Percentiles rank a stretch among this genome's conserved stretches.
Conservation (phyloP, 257 asterid genomes). For the Apocynum venetum region DNA sequence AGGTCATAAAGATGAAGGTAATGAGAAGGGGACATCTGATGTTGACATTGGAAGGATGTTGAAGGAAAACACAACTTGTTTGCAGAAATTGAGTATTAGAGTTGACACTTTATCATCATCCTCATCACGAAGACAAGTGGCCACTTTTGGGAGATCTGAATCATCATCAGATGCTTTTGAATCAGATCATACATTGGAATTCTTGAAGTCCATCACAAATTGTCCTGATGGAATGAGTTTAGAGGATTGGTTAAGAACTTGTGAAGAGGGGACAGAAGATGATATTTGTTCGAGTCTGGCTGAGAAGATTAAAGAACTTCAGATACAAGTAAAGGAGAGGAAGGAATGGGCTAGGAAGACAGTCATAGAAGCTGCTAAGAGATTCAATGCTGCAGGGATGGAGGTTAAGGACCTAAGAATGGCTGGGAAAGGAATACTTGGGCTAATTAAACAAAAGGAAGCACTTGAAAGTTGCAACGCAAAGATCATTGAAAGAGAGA, state of each 20-base stretch:
- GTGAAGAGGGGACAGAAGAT: neutral
- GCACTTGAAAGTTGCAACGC: too few relatives aligned
- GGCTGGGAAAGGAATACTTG: neutral
- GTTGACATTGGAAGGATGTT: neutral
- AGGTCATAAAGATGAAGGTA: too few relatives aligned
- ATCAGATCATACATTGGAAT: neutral
- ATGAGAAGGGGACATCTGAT: neutral
- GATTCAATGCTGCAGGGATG: neutral
- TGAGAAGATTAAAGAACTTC: neutral
- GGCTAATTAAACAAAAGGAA: neutral
- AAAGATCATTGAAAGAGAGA: neutral
- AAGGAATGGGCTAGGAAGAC: neutral
- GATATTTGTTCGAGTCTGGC: neutral
- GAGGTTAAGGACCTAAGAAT: neutral
- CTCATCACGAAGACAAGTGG: neutral
- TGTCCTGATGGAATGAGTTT: neutral
- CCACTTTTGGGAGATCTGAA: neutral
- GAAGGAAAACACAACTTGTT: neutral
- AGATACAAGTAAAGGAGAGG: neutral
- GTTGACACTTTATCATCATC: too few relatives aligned
- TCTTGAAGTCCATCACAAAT: neutral
- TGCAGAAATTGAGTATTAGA: neutral
- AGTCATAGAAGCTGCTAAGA: neutral
- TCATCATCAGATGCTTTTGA: neutral
- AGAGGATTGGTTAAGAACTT: neutral